Evolutionary conservation across 164 flowering plant species (phyloP).

Genomic region (Saururus chinensis): DNA sequence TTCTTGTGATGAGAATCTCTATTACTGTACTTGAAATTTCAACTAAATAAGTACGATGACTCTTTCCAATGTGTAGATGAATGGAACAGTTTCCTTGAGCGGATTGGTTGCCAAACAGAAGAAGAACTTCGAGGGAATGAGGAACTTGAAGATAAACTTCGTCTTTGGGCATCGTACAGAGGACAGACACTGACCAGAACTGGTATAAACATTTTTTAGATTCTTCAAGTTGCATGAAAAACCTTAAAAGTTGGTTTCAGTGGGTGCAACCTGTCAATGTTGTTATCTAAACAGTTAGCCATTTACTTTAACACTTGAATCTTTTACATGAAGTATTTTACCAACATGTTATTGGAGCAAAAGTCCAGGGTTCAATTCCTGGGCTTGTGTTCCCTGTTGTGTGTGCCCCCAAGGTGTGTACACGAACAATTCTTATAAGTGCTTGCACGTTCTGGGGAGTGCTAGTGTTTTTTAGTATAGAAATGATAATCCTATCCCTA

Average conservation of each 20-base stretch:
- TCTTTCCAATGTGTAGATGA: conserved; percentile 42
- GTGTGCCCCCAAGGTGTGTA: no score
- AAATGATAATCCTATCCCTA: no score
- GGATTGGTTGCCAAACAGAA: conserved; percentile 43
- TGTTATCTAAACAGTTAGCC: neutral
- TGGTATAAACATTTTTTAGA: conserved; percentile 27
- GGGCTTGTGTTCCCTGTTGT: no score
- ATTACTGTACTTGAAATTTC: neutral
- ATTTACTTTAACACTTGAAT: no score
- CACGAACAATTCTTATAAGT: no score
- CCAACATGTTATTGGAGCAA: no score
- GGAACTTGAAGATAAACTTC: conserved; percentile 61
- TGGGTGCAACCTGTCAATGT: neutral
- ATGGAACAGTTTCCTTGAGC: conserved; percentile 86
- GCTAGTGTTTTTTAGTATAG: no score
- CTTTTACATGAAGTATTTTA: no score
- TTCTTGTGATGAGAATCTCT: neutral
- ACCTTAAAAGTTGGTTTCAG: no score
- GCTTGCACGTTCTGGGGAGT: no score
- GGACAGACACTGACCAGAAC: conserved; percentile 93
- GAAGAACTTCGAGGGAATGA: conserved; percentile 47
- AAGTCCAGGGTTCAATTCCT: no score
- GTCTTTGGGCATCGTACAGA: conserved; percentile 94
- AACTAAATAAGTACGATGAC: neutral
- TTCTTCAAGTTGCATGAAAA: neutral